A percentile compares a stretch with the other conserved stretches of the same genome.
These are phyloP conservation scores for Vitis hybrid DNA, from an alignment of 177 flowering plant genomes.

Conservation along the genomic window DNA sequence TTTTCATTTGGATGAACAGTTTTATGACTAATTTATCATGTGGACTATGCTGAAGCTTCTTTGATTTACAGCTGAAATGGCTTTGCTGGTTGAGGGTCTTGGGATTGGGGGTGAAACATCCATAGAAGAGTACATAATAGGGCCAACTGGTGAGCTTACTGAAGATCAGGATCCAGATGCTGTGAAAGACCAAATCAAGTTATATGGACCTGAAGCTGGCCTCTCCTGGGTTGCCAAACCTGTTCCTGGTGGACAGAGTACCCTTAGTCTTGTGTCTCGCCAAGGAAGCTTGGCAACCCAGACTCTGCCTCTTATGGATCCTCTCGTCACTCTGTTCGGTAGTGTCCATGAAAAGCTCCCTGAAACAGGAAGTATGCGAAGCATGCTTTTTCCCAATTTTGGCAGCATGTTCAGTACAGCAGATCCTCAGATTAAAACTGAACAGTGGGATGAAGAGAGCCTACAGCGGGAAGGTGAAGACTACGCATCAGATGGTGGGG, in stretches of 20 bases:
- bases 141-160: slow-evolving; percentile 33
- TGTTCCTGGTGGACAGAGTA: slow-evolving; percentile 41
- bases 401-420: slow-evolving; percentile 59
- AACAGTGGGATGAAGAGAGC: slow-evolving; percentile 54
- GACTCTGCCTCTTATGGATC: slow-evolving; percentile 45
- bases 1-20: neutral
- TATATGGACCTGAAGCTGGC: slow-evolving; percentile 49
- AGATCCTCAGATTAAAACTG: slow-evolving; percentile 36
- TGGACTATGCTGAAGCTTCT: neutral
- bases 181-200: slow-evolving; percentile 35
- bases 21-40: neutral
- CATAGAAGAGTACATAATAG: slow-evolving; percentile 50
- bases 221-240: slow-evolving; percentile 65
- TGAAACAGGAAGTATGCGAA: slow-evolving; percentile 51
- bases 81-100: slow-evolving; percentile 60
- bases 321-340: slow-evolving; percentile 59
- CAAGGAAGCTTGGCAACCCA: slow-evolving; percentile 47
- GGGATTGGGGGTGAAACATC: slow-evolving; percentile 50
- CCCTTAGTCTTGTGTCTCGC: slow-evolving; percentile 45
- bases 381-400: slow-evolving; percentile 53
- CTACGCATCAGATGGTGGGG: slow-evolving; percentile 7
- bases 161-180: slow-evolving; percentile 32
- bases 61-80: slow-evolving; percentile 47
- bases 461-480: slow-evolving; percentile 15
- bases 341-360: slow-evolving; percentile 61